Base-by-base conservation (phyloP, 805 yeast species). In the Komagataella kurtzmanii region DNA sequence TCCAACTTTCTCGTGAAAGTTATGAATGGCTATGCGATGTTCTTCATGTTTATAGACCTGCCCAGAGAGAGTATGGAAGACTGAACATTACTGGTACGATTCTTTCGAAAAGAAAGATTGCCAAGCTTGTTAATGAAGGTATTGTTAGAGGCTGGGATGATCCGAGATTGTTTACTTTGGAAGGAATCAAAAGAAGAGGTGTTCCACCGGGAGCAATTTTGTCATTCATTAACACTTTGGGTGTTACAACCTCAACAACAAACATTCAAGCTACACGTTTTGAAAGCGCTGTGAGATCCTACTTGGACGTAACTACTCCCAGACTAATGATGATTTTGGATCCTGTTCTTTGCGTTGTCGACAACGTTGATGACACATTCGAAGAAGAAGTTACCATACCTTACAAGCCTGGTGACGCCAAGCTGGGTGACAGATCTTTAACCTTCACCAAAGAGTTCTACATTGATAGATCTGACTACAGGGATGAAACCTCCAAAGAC, bases 21-120 rank as follows among this genome's bases (percentile, higher is more conserved):
- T 93, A 93, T 67, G 99, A 93, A 70, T 93, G 99, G 99, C 77
- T 93, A 59, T 91, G 98, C 73, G 98, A 93, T 61, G 90, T 83
- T 44, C 80, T 93, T 54, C 90, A 87, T 62, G 96, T 93, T 48
- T 93, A 88, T 71, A 83, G 96, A 74, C 99, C 99, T 36, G 96
- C 97, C 10, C 99, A 93, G 77, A 83, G 99, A 67, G 99, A 93
- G 69, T 93, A 90, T 61, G 99, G 99, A 58, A 82, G 99, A 67
- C 79, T 93, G 65, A 93, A 90, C 67, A 79, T 93, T 59, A 86
- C 96, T 2, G 99, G 99, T 52, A 87, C 98, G 8, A 81, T 93
- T 55, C 72, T 93, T 79, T 88, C 96, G 54, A 93, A 93, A 77
- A 81, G 99, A 67, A 93, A 93, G 70, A 89, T 93, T 65, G 95